These are phyloP conservation scores for Clausena lansium DNA, from an alignment of 345 rosid species.

Conservation along the genomic window DNA sequence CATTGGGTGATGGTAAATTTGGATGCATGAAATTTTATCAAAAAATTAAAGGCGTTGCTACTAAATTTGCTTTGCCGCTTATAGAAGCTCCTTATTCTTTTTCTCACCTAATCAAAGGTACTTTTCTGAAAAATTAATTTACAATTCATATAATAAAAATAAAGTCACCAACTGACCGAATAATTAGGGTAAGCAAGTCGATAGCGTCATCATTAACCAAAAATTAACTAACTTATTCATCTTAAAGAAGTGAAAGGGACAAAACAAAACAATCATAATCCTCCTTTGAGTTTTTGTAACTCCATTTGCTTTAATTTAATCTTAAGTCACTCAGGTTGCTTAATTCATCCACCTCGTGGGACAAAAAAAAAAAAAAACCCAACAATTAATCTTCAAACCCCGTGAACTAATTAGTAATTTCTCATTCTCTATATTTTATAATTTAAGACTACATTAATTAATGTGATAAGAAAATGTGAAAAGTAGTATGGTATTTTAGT, in stretches of 20 bases:
- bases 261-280: background rate
- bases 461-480: too few species aligned
- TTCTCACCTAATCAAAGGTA: background rate
- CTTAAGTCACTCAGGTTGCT: conserved; percentile 12
- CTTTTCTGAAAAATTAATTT: background rate
- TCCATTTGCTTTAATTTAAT: conserved; percentile 12
- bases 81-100: background rate
- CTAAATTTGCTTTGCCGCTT: conserved; percentile 3
- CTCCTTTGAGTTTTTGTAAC: conserved; percentile 20
- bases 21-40: too few species aligned
- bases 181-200: conserved; percentile 1
- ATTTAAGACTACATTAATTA: too few species aligned
- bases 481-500: too few species aligned
- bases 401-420: too few species aligned
- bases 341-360: background rate
- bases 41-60: too few species aligned
- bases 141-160: background rate
- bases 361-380: too few species aligned
- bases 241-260: conserved; percentile 11
- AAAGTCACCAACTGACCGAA: background rate
- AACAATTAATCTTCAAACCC: too few species aligned
- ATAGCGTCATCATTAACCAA: conserved; percentile 8
- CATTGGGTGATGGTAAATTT: too few species aligned
- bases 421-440: too few species aligned
- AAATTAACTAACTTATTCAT: conserved; percentile 15